phyloP scores from a whole-genome alignment of 1,284 basidiomycete species.

The Ustilago hordei region DNA sequence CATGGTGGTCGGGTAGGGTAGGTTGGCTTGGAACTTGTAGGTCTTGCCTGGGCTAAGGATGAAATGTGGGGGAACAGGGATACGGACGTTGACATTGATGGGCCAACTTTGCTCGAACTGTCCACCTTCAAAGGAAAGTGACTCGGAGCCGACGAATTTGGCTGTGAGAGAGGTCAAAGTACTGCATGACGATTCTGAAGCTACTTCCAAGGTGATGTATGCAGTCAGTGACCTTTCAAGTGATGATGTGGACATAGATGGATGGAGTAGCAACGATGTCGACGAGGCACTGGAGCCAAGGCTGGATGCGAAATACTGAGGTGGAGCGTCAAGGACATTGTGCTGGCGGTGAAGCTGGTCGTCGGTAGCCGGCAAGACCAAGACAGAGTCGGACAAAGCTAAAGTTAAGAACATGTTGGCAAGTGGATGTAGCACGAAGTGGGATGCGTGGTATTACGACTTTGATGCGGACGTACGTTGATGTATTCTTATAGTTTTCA shows the following conservation, averaged over 20 bases:
- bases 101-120: conserved; percentile 21
- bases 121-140: conserved; percentile 20
- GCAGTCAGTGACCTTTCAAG: background rate
- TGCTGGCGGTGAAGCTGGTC: background rate
- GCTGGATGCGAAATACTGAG: background rate
- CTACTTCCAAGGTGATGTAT: conserved; percentile 6
- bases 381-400: background rate
- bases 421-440: background rate
- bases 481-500: background rate
- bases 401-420: background rate
- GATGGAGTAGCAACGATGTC: background rate
- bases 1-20: conserved; percentile 3
- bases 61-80: background rate
- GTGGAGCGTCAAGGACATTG: background rate
- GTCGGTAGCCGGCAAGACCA: background rate
- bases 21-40: conserved; percentile 12
- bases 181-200: background rate
- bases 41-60: background rate
- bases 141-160: conserved; percentile 17
- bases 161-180: conserved; percentile 10
- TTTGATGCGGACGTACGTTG: background rate
- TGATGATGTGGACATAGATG: background rate
- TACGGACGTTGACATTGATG: conserved; percentile 4
- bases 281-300: background rate
- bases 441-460: background rate